Evolutionary conservation across 331 rosid genomes (phyloP), one percentile per base, ranked within the genome.

Genomic region (Ulmus americana): DNA sequence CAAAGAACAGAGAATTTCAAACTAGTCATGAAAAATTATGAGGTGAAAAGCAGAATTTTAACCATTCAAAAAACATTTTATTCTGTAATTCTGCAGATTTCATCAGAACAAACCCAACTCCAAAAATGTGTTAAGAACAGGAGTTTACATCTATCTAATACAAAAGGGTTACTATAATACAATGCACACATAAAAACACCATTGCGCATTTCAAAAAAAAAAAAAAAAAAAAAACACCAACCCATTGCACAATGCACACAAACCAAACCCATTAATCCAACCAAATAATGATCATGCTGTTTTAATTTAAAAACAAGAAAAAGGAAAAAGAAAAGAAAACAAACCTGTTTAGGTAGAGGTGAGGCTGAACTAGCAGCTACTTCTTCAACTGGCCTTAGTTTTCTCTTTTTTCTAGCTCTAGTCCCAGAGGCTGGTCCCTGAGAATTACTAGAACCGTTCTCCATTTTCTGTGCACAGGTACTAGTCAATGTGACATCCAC

Each of bases 391-490:
- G 79, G 75, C 58, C 63, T 68, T 10, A 69, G 51, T 42, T 78
- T 80, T 65, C 69, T 73, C 73, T 64, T 80, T 65, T 69, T 86
- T 49, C 20, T 76, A 6, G 55, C 83, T 57, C 82, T 63, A n/a
- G 85, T 84, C 61, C 58, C 64, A 11, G 70, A 70, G 52, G 86
- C 78, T 65, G 79, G 80, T 66, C 85, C 83, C 47, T 70, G 61
- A 38, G 6, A 59, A 3, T 61, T 64, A 6, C 75, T 64, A 46
- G 46, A 55, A n/a, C 44, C 15, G 49, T 39, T 11, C 40, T 52
- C 65, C 73, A 68, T 39, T 38, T 63, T 40, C 10, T 7, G 35
- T 15, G 40, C 52, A 43, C 43, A 59, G 49, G 22, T 6, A 49
- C 14, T 40, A 20, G 62, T 18, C 48, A 7, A 20, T 8, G 65